Percentiles rank a stretch among this genome's conserved stretches.
phyloP scores from a whole-genome alignment of 306 rosid species.

The Mimosa pudica region DNA sequence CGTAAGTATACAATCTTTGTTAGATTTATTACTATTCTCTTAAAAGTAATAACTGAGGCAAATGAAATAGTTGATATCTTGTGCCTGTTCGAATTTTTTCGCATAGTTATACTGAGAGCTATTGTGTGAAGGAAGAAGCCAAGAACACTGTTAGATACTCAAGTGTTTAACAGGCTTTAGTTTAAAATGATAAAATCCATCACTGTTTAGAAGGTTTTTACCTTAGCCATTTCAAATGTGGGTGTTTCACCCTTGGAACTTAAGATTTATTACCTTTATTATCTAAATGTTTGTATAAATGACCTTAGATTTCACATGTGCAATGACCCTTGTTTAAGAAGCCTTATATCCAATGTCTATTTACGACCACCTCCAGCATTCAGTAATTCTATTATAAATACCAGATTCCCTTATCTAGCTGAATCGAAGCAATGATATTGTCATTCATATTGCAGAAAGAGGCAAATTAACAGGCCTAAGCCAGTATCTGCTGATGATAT shows the following conservation, averaged over 20 bases:
- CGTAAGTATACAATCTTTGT: slow-evolving; percentile 53
- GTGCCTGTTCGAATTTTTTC: slow-evolving; percentile 6
- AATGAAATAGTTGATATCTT: background rate
- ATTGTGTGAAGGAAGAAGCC: slow-evolving; percentile 1
- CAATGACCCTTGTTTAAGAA: slow-evolving; percentile 13
- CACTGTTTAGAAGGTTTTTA: slow-evolving; percentile 9
- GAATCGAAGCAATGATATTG: background rate
- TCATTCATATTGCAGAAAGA: slow-evolving; percentile 57
- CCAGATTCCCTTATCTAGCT: too few relatives aligned
- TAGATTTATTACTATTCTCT: background rate
- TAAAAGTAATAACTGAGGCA: background rate
- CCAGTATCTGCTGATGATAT: slow-evolving; percentile 71
- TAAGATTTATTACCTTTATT: background rate
- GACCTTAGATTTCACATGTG: background rate
- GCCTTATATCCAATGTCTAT: background rate
- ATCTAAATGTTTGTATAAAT: background rate
- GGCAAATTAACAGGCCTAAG: slow-evolving; percentile 76
- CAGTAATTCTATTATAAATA: too few relatives aligned
- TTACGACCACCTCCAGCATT: too few relatives aligned
- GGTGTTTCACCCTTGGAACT: background rate
- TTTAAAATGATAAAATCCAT: background rate
- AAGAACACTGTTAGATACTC: background rate
- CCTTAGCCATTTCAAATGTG: too few relatives aligned
- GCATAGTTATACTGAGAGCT: background rate
- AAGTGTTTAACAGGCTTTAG: background rate